Base-by-base conservation (phyloP, 2,329 filamentous ascomycete species). In the Domatiomyces globalis region DNA sequence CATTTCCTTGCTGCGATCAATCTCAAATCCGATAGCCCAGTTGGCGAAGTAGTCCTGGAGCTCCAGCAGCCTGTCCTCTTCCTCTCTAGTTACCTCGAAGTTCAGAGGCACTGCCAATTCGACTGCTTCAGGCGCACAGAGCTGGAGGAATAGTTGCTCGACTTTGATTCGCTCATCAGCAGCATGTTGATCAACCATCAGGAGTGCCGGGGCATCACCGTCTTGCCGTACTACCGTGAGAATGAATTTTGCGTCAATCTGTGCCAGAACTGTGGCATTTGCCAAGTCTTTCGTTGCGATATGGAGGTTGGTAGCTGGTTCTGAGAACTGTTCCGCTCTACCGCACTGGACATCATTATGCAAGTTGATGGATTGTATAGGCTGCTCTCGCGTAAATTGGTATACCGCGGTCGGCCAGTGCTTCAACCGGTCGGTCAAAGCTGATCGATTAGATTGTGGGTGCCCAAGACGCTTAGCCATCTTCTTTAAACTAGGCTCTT, bases 171-270 rank as follows among this genome's bases (percentile, higher is more conserved):
- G 78, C 69, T 98, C 92, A 63, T 95, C 90, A 2, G 89, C 92
- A 0, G 92, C 92, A 63, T 98, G 92, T 62, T 98, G 92, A 62
- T 98, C 92, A 5, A 95, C 75, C 42, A 95, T 72, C 0, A 94
- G 74, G 1, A 80, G 59, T 17, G 15, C 45, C 43, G 15, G 42
- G 53, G 22, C 45, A 49, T 6, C 44, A 36, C 44, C 55, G n/a
- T 45, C 9, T 17, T 86, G 68, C 55, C 78, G 83, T 19, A 81
- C 72, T 0, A 50, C 29, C 4, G 51, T 51, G 22, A 98, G 69
- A 15, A 98, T 84, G 63, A 94, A 98, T 65, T 98, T 98, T 12
- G 72, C 74, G 64, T 96, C 90, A 1, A 98, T 83, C 62, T 98
- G 92, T 0, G 81, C 75, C 43, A 98, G 76, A 0, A 95, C 72